Conservation (phyloP, 2,329 filamentous ascomycete genomes). For the Ceratocystis ficicola region DNA sequence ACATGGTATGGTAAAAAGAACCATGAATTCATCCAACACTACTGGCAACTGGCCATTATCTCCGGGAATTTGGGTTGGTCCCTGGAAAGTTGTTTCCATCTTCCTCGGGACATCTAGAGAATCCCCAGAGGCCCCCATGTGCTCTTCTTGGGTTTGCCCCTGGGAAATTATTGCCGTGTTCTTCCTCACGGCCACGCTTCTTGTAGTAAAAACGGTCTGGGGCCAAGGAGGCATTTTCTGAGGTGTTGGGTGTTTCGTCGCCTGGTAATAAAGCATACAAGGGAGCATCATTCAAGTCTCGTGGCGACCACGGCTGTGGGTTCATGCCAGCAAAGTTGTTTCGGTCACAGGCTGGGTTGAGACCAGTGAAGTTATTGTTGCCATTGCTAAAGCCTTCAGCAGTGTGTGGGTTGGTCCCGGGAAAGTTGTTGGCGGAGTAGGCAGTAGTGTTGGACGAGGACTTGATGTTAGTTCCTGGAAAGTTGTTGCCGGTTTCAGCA, state of each 20-base stretch:
- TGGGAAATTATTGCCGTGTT: slow-evolving; percentile 23
- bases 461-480: slow-evolving; percentile 22
- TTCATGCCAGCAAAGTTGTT: slow-evolving; percentile 21
- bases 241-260: not conserved
- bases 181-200: slow-evolving; percentile 12
- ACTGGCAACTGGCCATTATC: not conserved
- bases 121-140: slow-evolving; percentile 11
- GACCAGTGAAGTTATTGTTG: slow-evolving; percentile 21
- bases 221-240: not conserved
- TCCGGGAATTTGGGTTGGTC: slow-evolving; percentile 7
- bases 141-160: slow-evolving; percentile 16
- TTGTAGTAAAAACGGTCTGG: not conserved
- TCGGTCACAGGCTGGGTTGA: not conserved
- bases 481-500: slow-evolving; percentile 23
- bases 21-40: not conserved
- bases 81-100: slow-evolving; percentile 22
- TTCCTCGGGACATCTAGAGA: slow-evolving; percentile 12
- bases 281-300: slow-evolving; percentile 1
- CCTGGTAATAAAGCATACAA: slow-evolving; percentile 8
- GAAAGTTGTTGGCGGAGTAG: slow-evolving; percentile 18
- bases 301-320: slow-evolving; percentile 9
- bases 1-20: too few species aligned
- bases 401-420: slow-evolving; percentile 15
- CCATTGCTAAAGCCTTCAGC: not conserved
- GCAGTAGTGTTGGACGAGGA: not conserved